A percentile compares a stretch with the other conserved stretches of the same genome.
Evolutionary conservation across 2,329 filamentous ascomycete species (phyloP).

Genomic region (Orbilia oligospora): DNA sequence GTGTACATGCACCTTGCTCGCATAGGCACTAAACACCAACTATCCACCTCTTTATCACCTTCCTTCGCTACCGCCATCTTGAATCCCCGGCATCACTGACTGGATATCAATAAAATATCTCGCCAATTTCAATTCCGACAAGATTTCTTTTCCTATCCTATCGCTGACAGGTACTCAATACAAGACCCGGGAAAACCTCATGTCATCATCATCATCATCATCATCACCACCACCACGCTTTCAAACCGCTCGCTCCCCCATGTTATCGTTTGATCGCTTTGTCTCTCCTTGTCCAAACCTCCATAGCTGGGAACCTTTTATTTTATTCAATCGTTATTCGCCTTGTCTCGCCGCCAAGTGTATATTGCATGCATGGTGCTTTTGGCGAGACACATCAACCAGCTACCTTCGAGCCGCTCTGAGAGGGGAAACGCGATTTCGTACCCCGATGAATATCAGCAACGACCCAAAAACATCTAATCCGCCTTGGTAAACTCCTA

Average conservation of each 20-base stretch:
- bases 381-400: conserved; percentile 4
- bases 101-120: conserved; percentile 8
- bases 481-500: conserved; percentile 33
- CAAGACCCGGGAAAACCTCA: neutral
- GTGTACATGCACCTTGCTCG: conserved; percentile 12
- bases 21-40: conserved; percentile 1
- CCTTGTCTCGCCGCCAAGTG: conserved; percentile 12
- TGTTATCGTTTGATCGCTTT: neutral
- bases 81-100: neutral
- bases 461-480: conserved; percentile 12
- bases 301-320: neutral
- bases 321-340: conserved; percentile 5
- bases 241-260: neutral
- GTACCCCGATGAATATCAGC: conserved; percentile 4
- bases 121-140: conserved; percentile 8
- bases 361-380: conserved; percentile 25
- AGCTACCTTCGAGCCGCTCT: conserved; percentile 7
- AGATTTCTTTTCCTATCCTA: neutral
- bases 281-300: neutral
- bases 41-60: neutral
- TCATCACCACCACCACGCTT: neutral
- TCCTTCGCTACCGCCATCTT: neutral
- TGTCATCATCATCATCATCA: conserved; percentile 1
- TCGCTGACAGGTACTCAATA: conserved; percentile 22
- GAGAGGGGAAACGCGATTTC: conserved; percentile 33